Evolutionary conservation across 1,139 yeast genomes (phyloP), one percentile per base, ranked within the genome.

Genomic region (Zygosaccharomyces sapae): DNA sequence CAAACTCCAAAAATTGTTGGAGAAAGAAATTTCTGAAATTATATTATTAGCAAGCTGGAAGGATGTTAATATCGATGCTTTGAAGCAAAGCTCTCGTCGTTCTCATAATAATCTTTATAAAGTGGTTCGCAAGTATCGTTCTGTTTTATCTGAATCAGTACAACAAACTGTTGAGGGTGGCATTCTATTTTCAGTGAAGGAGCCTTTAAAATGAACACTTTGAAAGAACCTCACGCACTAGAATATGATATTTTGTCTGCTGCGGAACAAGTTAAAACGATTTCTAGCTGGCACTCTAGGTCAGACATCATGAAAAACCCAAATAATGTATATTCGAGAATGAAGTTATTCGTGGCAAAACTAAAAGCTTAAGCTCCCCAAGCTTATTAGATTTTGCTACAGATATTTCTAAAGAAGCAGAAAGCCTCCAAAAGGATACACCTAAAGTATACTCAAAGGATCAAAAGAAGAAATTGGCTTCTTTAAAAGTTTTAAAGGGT

Each of bases 1-100:
- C 57, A 0, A 63, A 65, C 1, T 74, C 75, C 1, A 80, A 76
- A 78, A 75, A 56, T 67, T 69, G 5, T 69, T 92, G 35, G 89
- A 83, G 52, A 90, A 89, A 61, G 92, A 88, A 46, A 78, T 92
- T 22, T 75, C 80, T 38, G 98, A 94, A 51, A 83, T 89, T 4
- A 88, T 92, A 43, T 70, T 88, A 43, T 73, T 94, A 27, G 97
- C 97, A 1, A 86, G 96, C 62, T 94, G 98, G 97, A 89, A 90
- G 59, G 99, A 94, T 68, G 92, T 90, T 9, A 94, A 94, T 60
- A 81, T 89, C 41, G 95, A 85, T 62, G 96, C 98, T 0, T 75
- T 94, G 57, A 88, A 87, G 57, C 97, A 90, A 67, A 87, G 96
- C 69, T 92, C 98, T 3, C 81, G 87, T 55, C 79, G 83, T 46